A percentile compares a stretch with the other conserved stretches of the same genome.
Conservation (phyloP, 441 rosid species). For the Pelargonium myrrhifolium region DNA sequence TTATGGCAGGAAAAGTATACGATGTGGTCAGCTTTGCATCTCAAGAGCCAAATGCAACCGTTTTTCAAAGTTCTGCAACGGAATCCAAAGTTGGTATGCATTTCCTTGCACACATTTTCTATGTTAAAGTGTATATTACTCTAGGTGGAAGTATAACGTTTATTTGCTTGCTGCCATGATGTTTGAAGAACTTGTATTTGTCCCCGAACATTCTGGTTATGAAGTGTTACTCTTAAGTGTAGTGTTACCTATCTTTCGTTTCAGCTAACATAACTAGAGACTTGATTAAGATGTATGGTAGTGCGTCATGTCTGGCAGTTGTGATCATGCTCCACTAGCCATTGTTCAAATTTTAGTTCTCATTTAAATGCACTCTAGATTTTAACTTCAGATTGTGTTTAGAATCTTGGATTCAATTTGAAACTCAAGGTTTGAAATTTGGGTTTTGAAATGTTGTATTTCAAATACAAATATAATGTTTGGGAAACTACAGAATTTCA, state of each 20-base stretch:
- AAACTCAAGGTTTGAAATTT: no score
- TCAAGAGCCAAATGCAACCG: conserved; percentile 46
- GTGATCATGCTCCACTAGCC: no score
- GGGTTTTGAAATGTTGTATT: no score
- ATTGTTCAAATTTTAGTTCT: no score
- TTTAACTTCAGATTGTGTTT: no score
- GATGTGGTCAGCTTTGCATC: conserved; percentile 43
- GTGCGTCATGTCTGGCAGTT: no score
- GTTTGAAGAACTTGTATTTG: not conserved
- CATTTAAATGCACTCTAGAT: no score
- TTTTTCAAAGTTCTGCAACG: conserved; percentile 41
- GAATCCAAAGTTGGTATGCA: conserved; percentile 44
- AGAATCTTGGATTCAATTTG: no score
- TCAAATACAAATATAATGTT: no score
- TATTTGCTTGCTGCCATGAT: not conserved
- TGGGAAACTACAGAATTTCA: no score
- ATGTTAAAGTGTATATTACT: not conserved
- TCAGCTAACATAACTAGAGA: no score
- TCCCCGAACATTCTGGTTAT: not conserved
- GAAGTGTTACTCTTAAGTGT: not conserved
- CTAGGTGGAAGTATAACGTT: not conserved
- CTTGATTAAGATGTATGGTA: no score
- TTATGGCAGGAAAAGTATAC: conserved; percentile 46
- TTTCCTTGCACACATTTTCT: not conserved
- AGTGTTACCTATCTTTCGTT: not conserved